Evolutionary conservation across 164 flowering plant species (phyloP).

Genomic region (Platanus orientalis): DNA sequence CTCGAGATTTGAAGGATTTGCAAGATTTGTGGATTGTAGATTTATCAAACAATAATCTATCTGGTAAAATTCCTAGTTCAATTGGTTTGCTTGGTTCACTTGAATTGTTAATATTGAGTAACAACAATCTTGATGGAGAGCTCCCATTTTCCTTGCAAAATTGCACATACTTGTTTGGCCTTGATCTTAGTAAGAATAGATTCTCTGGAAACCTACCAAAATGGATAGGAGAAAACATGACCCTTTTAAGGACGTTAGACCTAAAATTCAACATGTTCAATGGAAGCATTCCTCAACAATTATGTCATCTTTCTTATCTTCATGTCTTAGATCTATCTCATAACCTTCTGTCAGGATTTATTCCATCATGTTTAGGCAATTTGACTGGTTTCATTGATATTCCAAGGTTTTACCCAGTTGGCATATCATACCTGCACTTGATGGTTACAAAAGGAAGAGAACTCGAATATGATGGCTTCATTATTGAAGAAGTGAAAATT

Average conservation of each 20-base stretch:
- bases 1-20: conserved; percentile 16
- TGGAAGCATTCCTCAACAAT: not conserved
- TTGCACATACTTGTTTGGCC: conserved; percentile 2
- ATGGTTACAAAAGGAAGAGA: conserved; percentile 11
- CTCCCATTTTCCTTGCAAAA: conserved; percentile 4
- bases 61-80: conserved; percentile 20
- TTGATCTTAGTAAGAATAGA: conserved; percentile 28
- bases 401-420: not conserved
- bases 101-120: not conserved
- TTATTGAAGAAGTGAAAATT: too few relatives aligned
- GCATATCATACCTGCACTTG: conserved; percentile 1
- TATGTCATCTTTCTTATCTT: not conserved
- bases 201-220: conserved; percentile 21
- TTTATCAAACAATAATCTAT: not conserved
- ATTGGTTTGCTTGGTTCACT: conserved; percentile 8
- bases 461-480: conserved; percentile 1
- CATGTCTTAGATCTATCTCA: not conserved
- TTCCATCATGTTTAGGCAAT: not conserved
- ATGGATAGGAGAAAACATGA: conserved; percentile 9
- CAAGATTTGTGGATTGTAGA: conserved; percentile 1
- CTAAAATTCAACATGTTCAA: not conserved
- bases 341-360: not conserved
- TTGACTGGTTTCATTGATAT: conserved; percentile 11
- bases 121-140: not conserved
- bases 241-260: not conserved